Base-by-base conservation (phyloP, 495 filamentous ascomycete species). In the Apodospora peruviana region DNA sequence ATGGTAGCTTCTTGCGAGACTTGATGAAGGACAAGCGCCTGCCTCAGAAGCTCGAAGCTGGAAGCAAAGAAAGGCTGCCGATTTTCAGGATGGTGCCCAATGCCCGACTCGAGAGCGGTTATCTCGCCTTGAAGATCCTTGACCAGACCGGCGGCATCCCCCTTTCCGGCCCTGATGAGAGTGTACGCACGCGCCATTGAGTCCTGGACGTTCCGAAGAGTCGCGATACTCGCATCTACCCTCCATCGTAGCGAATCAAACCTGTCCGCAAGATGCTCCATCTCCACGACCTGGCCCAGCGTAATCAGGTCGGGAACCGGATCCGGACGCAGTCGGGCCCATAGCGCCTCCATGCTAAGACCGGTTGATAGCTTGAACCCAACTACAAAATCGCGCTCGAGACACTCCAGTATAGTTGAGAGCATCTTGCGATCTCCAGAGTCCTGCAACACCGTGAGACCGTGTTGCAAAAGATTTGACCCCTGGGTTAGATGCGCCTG, bases 301-400 rank as follows among this genome's bases (percentile, higher is more conserved):
- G 73, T 68, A 11, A 55, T 48, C 11, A 61, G 49, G 32, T 62
- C 59, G 2, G 61, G 56, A 7, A 77, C 67, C 1, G 73, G 69
- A 27, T 67, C 58, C 11, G 90, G 90, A 55, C 82, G 77, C 55
- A 91, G 80, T 0, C 66, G 53, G 32, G 76, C 75, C 93, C 93
- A 98, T 1, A 97, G 73, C 21, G 65, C 67, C 60, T 95, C 88
- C 88, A 97, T 95, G 51, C 81, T 83, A 16, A 89, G 74, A 2
- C 91, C 91, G 2, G 82, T 91, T 0, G 71, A 79, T 5, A 93
- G 68, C 38, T 83, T 79, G 58, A 80, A 80, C 2, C 69, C 73
- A 11, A 69, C 61, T 2, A 63, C 56, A 36, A 80, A 79, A 35
- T 66, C 68, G 4, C 61, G 61, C 21, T 74, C 59, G 2, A 77